A percentile compares a stretch with the other conserved stretches of the same genome.
Evolutionary conservation across 371 early-diverging fungal species (phyloP).

Genomic region (Mucor piriformis): DNA sequence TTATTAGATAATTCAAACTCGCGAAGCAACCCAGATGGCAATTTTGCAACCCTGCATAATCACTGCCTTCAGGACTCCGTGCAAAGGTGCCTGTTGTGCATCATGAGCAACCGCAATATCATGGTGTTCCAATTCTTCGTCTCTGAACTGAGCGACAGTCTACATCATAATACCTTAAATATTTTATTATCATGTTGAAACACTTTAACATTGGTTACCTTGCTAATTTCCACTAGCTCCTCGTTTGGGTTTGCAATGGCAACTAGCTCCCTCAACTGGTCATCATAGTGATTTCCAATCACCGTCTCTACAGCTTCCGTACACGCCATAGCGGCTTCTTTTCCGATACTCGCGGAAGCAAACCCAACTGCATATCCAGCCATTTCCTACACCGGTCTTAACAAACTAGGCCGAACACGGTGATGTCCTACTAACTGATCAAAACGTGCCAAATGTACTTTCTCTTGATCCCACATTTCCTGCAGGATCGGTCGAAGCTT

Average conservation of each 20-base stretch:
- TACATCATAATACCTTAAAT: background rate
- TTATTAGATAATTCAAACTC: slow-evolving; percentile 28
- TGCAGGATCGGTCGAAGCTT: slow-evolving; percentile 72
- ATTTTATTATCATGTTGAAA: too few relatives aligned
- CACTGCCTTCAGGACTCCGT: slow-evolving; percentile 67
- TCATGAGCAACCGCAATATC: slow-evolving; percentile 91
- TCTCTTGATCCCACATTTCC: slow-evolving; percentile 97
- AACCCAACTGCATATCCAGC: slow-evolving; percentile 90
- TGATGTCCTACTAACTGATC: slow-evolving; percentile 74
- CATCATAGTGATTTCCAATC: slow-evolving; percentile 97
- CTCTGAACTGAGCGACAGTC: slow-evolving; percentile 83
- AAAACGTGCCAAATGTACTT: slow-evolving; percentile 79
- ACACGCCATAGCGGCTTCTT: slow-evolving; percentile 96
- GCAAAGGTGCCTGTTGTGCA: slow-evolving; percentile 81
- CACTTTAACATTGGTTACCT: slow-evolving; percentile 44
- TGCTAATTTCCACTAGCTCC: slow-evolving; percentile 61
- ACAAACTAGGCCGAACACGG: slow-evolving; percentile 83
- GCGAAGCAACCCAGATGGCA: slow-evolving; percentile 79
- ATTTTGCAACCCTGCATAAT: slow-evolving; percentile 84
- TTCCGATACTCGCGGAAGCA: slow-evolving; percentile 88
- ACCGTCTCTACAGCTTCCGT: slow-evolving; percentile 98
- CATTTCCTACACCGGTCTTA: slow-evolving; percentile 87
- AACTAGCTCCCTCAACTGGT: slow-evolving; percentile 79
- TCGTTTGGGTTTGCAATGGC: slow-evolving; percentile 60
- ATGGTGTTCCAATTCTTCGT: slow-evolving; percentile 95